Evolutionary conservation across 176 grass and related monocot species (phyloP).

Genomic region (Rhipidocladum racemiflorum): DNA sequence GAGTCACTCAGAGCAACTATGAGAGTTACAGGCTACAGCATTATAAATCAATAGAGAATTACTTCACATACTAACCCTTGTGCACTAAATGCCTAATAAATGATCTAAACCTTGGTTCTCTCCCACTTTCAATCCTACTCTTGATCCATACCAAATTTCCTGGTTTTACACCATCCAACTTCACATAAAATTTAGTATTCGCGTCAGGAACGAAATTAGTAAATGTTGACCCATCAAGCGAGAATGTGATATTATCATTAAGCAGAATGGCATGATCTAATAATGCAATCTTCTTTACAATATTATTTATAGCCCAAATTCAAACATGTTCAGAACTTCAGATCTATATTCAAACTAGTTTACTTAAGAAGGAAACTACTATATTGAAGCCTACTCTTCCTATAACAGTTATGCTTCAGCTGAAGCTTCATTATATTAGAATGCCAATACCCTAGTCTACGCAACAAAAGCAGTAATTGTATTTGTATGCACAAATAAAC

Average conservation of each 20-base stretch:
- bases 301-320: neutral
- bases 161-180: neutral
- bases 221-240: neutral
- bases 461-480: conserved; percentile 10
- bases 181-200: neutral
- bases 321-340: neutral
- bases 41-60: neutral
- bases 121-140: neutral
- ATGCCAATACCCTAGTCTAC: neutral
- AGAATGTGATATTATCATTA: neutral
- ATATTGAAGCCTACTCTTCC: neutral
- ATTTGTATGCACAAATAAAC: conserved; percentile 6
- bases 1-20: neutral
- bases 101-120: conserved; percentile 1
- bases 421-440: neutral
- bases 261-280: neutral
- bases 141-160: neutral
- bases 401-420: neutral
- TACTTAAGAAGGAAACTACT: conserved; percentile 11
- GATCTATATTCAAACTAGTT: neutral
- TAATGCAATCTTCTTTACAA: neutral
- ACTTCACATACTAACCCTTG: neutral
- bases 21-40: neutral
- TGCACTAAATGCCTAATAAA: conserved; percentile 1
- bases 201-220: neutral